Base-by-base conservation (phyloP, 2,329 filamentous ascomycete genomes). In the Neurospora sp. region DNA sequence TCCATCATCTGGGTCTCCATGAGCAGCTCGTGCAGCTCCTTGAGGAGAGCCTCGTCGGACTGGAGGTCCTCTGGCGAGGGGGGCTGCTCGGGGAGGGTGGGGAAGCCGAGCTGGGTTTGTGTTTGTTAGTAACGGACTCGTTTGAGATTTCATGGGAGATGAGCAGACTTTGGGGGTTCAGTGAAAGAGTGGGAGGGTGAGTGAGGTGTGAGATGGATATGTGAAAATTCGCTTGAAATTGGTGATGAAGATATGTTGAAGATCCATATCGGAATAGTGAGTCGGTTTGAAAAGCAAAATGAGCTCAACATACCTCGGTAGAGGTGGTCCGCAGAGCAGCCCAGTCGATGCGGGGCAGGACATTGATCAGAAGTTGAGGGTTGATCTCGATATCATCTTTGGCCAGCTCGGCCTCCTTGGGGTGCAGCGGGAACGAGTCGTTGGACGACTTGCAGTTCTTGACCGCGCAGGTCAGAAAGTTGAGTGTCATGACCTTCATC, bases 401-500 rank as follows among this genome's bases (percentile, higher is more conserved):
- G 75, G 94, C 93, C 33, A 99, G 89, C 79, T 97, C 93, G 68
- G 93, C 94, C 77, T 98, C 93, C 77, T 91, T 91, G 70, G 96
- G 95, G 80, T 98, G 96, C 17, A 99, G 86, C 2, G 96, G 96
- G 78, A 96, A 98, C 33, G 93, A 93, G 68, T 87, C 83, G 6
- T 90, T 84, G 39, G 90, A 90, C 70, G 89, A 87, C 82, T 96
- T 97, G 90, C 96, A 99, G 70, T 91, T 86, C 85, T 97, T 98
- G 79, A 96, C 91, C 72, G 96, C 95, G 85, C 96, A 99, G 77
- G 93, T 96, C 74, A 98, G 85, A 82, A 99, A 99, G 82, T 98
- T 98, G 77, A 97, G 90, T 72, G 93, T 97, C 68, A 98, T 88
- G 73, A 98, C 85, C 81, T 98, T 98, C 96, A 99, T 99, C 72